Evolutionary conservation across 192 early-diverging fungal species (phyloP).

Genomic region (Backusella tarrabulga): DNA sequence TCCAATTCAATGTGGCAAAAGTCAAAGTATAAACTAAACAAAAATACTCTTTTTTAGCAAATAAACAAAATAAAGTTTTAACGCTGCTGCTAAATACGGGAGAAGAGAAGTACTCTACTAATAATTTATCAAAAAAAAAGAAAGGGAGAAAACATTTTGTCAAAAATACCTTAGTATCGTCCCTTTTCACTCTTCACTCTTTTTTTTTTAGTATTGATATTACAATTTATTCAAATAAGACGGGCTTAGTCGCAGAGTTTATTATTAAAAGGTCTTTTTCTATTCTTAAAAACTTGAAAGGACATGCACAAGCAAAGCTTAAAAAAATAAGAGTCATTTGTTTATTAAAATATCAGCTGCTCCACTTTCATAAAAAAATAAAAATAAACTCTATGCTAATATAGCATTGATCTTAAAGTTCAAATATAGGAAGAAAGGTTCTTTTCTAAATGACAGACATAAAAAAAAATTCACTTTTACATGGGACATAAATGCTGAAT

Average conservation of each 20-base stretch:
- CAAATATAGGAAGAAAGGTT: background rate
- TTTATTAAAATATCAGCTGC: background rate
- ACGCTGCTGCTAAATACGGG: background rate
- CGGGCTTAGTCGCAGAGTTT: background rate
- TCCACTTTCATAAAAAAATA: background rate
- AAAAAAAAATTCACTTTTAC: no score
- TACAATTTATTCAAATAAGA: no score
- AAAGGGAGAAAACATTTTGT: no score
- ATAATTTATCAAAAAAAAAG: background rate
- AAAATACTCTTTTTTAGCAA: background rate
- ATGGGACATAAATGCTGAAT: no score
- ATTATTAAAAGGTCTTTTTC: background rate
- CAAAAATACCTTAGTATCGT: no score
- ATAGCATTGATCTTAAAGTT: background rate
- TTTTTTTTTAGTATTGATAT: no score
- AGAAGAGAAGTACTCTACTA: background rate
- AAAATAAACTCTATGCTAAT: background rate
- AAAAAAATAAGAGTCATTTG: background rate
- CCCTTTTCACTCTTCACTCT: no score
- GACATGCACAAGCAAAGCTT: background rate
- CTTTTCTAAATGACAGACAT: background rate
- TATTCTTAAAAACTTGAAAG: background rate
- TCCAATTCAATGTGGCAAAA: background rate
- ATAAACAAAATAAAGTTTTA: background rate
- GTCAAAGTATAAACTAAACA: background rate